Conservation (phyloP, 2,329 filamentous ascomycete species). For the Colletotrichum sojae region DNA sequence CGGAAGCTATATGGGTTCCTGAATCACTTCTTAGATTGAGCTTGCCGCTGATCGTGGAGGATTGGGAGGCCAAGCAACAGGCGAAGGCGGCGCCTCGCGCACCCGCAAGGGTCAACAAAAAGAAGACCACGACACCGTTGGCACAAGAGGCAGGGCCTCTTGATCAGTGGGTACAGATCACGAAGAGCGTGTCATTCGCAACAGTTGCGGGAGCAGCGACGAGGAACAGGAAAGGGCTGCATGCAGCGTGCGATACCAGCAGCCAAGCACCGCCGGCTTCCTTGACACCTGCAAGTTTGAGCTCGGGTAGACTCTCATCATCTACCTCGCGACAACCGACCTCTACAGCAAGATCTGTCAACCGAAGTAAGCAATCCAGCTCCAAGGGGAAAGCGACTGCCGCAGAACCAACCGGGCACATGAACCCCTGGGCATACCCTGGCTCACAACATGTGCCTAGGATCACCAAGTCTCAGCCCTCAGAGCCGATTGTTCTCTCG, state of each 20-base stretch:
- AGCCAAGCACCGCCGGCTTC: not conserved
- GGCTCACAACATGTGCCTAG: constrained; percentile 61
- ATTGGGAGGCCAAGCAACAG: constrained; percentile 47
- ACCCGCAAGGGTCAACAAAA: constrained; percentile 43
- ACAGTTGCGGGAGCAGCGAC: constrained; percentile 10
- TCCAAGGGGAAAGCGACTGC: constrained; percentile 43
- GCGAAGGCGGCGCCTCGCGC: constrained; percentile 45
- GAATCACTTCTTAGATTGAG: constrained; percentile 48
- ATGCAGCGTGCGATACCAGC: not conserved
- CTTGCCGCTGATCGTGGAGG: constrained; percentile 41
- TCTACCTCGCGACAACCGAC: constrained; percentile 14
- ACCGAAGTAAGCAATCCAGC: constrained; percentile 51
- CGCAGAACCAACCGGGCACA: constrained; percentile 43
- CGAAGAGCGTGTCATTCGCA: constrained; percentile 49
- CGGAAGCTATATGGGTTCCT: constrained; percentile 64
- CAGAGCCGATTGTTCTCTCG: constrained; percentile 60
- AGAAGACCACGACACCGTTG: constrained; percentile 43
- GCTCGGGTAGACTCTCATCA: not conserved
- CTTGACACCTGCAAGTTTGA: not conserved
- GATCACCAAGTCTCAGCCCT: constrained; percentile 44
- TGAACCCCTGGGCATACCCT: constrained; percentile 55
- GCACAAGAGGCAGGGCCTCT: constrained; percentile 49
- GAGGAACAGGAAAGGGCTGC: not conserved
- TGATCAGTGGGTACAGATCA: constrained; percentile 58
- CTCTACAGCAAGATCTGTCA: constrained; percentile 25